phyloP scores from a whole-genome alignment of 331 rosid genomes.

The Cydonia oblonga region DNA sequence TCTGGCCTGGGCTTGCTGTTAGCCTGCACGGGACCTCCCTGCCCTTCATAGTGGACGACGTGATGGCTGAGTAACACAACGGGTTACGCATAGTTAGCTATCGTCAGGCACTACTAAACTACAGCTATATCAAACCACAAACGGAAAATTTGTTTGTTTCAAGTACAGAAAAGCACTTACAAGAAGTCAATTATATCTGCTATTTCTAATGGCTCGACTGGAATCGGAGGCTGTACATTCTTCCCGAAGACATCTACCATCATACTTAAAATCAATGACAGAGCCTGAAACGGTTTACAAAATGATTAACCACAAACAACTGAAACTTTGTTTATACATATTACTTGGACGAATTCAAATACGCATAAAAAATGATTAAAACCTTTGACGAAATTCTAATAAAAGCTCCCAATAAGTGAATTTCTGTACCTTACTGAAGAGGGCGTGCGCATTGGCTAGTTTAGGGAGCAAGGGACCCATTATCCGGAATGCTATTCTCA shows the following conservation, averaged over 20 bases:
- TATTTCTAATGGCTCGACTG: conserved; percentile 65
- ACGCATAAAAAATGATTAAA: neutral
- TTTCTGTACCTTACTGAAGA: conserved; percentile 63
- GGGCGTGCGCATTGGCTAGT: conserved; percentile 80
- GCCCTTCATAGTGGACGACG: conserved; percentile 84
- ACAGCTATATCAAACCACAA: neutral
- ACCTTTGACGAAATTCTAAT: neutral
- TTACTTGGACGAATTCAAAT: neutral
- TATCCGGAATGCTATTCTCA: conserved; percentile 90
- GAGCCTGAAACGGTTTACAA: conserved; percentile 41
- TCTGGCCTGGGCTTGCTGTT: conserved; percentile 88
- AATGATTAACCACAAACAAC: neutral
- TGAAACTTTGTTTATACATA: neutral
- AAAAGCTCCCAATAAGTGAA: neutral
- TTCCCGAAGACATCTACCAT: conserved; percentile 90
- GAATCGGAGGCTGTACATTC: conserved; percentile 51
- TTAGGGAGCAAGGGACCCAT: conserved; percentile 94
- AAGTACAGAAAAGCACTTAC: conserved; percentile 35
- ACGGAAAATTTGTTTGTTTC: neutral
- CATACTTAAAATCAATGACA: conserved; percentile 46
- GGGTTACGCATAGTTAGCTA: conserved; percentile 1
- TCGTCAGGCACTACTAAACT: conserved; percentile 4
- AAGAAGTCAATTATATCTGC: conserved; percentile 79
- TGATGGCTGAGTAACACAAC: conserved; percentile 59
- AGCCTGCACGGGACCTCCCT: conserved; percentile 83